phyloP scores from a whole-genome alignment of 768 basidiomycete genomes.

The Candolleomyces aberdarensis region DNA sequence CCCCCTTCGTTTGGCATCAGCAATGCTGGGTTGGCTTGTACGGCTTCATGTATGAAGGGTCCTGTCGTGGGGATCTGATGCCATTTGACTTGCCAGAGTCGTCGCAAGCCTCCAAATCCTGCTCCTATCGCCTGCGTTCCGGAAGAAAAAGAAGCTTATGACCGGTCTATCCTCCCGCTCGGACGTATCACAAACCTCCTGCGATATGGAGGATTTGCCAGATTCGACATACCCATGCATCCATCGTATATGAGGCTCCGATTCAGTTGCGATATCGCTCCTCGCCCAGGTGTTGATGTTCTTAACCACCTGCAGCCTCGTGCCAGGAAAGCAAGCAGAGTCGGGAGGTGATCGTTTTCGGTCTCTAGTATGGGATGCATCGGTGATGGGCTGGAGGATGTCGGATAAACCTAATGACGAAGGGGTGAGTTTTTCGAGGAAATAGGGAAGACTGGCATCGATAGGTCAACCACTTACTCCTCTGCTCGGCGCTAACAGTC shows the following conservation, averaged over 20 bases:
- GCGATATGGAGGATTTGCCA: conserved; percentile 4
- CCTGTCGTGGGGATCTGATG: not conserved
- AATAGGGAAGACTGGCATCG: too few relatives aligned
- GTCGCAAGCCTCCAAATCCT: not conserved
- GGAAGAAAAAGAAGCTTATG: conserved; percentile 4
- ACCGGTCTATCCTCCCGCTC: not conserved
- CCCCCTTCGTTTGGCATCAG: not conserved
- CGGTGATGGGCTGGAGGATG: not conserved
- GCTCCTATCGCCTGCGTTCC: not conserved
- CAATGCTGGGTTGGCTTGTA: not conserved
- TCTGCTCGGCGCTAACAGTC: too few relatives aligned
- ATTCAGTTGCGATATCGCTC: not conserved
- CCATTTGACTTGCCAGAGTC: not conserved
- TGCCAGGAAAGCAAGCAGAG: not conserved
- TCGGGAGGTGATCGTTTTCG: not conserved
- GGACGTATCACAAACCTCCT: not conserved
- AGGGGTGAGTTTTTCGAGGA: too few relatives aligned
- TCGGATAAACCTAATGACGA: too few relatives aligned
- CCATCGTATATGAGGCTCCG: not conserved
- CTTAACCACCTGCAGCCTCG: not conserved
- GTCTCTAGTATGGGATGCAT: not conserved
- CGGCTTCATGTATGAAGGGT: not conserved
- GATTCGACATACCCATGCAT: not conserved
- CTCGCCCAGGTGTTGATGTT: not conserved
- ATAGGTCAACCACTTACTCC: too few relatives aligned